These are phyloP conservation scores for Huntiella decipiens DNA, from an alignment of 2,329 filamentous ascomycete species.

Conservation along the genomic window DNA sequence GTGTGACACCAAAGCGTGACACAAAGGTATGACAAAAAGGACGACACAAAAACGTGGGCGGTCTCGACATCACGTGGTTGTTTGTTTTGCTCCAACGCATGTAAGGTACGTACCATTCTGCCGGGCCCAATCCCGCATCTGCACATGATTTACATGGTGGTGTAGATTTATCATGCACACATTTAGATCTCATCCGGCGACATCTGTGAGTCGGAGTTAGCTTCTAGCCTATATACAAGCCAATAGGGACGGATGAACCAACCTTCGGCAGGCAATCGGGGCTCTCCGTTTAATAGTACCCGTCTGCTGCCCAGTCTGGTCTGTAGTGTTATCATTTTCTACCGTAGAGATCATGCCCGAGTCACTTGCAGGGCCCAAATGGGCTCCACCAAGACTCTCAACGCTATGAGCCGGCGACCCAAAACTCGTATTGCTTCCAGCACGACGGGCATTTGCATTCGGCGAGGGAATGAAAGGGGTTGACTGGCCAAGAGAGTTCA, in stretches of 20 bases:
- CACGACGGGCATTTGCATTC: not conserved
- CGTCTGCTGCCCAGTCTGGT: not conserved
- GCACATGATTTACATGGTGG: conserved; percentile 33
- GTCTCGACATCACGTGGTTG: not conserved
- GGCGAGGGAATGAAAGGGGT: not conserved
- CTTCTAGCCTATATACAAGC: not conserved
- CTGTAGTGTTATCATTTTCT: not conserved
- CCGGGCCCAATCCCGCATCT: conserved; percentile 27
- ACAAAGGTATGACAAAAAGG: not conserved
- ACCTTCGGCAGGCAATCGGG: conserved; percentile 35
- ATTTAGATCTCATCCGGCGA: conserved; percentile 37
- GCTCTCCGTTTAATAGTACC: conserved; percentile 28
- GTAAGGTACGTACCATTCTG: conserved; percentile 28
- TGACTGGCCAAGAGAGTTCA: not conserved
- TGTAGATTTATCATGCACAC: conserved; percentile 28
- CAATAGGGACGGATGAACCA: conserved; percentile 14
- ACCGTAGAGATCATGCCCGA: not conserved
- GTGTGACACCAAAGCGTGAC: not conserved
- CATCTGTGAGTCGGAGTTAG: conserved; percentile 19
- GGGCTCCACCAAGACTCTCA: not conserved
- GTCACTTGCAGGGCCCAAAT: no score
- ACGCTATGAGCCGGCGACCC: conserved; percentile 1
- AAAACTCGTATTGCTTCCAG: conserved; percentile 1
- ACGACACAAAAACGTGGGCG: not conserved
- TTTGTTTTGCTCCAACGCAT: not conserved